Evolutionary conservation across 495 filamentous ascomycete genomes (phyloP).

Genomic region (Xylaria cubensis): DNA sequence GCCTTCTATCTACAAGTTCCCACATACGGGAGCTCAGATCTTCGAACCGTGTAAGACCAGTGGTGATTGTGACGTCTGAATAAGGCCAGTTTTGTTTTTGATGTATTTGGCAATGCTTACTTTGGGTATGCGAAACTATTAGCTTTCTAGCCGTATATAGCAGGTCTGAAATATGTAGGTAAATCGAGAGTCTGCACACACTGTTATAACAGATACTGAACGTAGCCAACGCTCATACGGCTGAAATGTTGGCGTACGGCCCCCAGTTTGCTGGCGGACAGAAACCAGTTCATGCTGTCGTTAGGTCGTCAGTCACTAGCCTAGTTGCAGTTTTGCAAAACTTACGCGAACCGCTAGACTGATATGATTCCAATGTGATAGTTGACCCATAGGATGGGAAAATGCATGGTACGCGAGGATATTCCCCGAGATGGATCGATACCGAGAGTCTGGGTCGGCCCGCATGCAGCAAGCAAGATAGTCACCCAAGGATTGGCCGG

Average conservation of each 20-base stretch:
- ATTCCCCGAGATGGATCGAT: slow-evolving; percentile 9
- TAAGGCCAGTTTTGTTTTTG: not conserved
- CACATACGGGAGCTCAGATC: not conserved
- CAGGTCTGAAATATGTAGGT: too few species aligned
- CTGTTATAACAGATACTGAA: not conserved
- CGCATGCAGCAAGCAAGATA: slow-evolving; percentile 17
- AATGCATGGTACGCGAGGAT: slow-evolving; percentile 7
- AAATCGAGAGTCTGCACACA: too few species aligned
- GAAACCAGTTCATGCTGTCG: slow-evolving; percentile 7
- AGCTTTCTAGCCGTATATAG: not conserved
- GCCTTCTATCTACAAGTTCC: slow-evolving; percentile 9
- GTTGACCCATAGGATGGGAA: not conserved
- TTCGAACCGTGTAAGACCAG: not conserved
- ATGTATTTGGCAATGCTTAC: not conserved
- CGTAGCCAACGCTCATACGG: not conserved
- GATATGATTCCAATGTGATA: not conserved
- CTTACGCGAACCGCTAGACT: slow-evolving; percentile 13
- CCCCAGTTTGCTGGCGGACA: not conserved
- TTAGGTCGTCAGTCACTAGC: slow-evolving; percentile 21
- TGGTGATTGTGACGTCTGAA: slow-evolving; percentile 11
- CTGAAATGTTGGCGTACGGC: not conserved
- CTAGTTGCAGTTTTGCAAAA: slow-evolving; percentile 17
- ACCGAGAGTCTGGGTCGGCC: slow-evolving; percentile 27
- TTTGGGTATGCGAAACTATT: not conserved
- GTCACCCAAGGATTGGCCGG: slow-evolving; percentile 15